Base-by-base conservation (phyloP, 2,329 filamentous ascomycete species). In the Ploettnerulaceae sp. region DNA sequence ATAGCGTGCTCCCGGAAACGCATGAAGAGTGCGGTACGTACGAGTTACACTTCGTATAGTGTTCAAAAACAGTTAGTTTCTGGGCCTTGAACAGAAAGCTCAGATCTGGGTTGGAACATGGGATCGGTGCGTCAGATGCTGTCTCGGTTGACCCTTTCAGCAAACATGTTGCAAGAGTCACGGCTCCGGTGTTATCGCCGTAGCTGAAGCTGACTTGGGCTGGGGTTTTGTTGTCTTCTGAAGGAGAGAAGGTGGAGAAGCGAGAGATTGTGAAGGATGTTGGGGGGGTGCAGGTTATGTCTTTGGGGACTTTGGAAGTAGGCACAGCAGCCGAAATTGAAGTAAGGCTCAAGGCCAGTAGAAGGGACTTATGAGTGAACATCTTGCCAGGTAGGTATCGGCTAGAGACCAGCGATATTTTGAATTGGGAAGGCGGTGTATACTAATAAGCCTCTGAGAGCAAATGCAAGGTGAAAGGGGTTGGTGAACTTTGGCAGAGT, bases 181-280 rank as follows among this genome's bases (percentile, higher is more conserved):
- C 6, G 32, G 33, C 1, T 20, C 31, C 20, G 14, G 22, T 11
- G 40, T 48, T 37, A 21, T 53, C 44, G 20, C 14, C n/a, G 34
- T 51, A 49, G 2, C 9, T 40, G 45, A 58, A 57, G 37, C 11
- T 29, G 40, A 55, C 22, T 7, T 22, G 18, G 7, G 51, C 31
- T 7, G 46, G 48, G 12, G 34, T 31, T 3, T 38, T 21, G 18
- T 57, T 58, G 4, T 24, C 35, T 9, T 12, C 32, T 6, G 54
- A 39, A 3, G 56, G 56, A 1, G 44, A 45, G 39, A 57, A 58
- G 18, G 49, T 51, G 4, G 34, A 39, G 50, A 58, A 57, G 14
- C 46, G 37, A 21, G 41, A 32, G 34, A 57, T 49, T 32, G 49
- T 53, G 46, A 57, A 58, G 14, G 29, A 18, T 14, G 21, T 29